phyloP scores from a whole-genome alignment of 2,329 filamentous ascomycete species.

The Nigrospora oryzae region DNA sequence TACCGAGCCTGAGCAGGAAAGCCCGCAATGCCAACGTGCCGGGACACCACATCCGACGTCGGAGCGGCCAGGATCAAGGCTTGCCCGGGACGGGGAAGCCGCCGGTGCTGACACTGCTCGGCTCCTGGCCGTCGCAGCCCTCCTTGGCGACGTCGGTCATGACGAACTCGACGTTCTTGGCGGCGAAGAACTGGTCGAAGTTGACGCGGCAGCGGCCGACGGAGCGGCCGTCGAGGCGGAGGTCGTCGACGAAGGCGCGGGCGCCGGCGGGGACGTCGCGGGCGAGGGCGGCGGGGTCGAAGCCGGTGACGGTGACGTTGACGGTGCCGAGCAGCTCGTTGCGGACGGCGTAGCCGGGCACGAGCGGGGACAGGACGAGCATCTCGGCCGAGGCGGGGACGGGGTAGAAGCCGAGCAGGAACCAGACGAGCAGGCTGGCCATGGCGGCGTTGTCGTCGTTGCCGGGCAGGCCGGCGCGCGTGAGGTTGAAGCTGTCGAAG shows the following conservation, averaged over 20 bases:
- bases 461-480: constrained; percentile 1
- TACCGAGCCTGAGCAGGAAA: too few species aligned
- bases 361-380: not conserved
- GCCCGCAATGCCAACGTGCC: too few species aligned
- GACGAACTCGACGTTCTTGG: not conserved
- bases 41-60: too few species aligned
- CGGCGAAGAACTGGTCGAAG: not conserved
- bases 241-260: not conserved
- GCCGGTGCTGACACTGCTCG: not conserved
- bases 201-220: not conserved
- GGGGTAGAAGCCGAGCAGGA: not conserved
- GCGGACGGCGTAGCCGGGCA: not conserved
- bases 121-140: not conserved
- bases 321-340: not conserved
- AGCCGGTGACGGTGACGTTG: not conserved
- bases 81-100: not conserved
- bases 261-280: not conserved
- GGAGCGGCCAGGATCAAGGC: too few species aligned
- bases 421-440: constrained; percentile 1
- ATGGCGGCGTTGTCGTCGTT: constrained; percentile 6
- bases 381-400: not conserved
- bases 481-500: constrained; percentile 7
- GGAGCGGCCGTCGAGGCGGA: not conserved
- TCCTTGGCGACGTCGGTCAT: not conserved
- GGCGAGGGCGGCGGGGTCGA: not conserved